These are phyloP conservation scores for Stentor roeselii DNA, from an alignment of 73 alveolate genomes.

Conservation along the genomic window DNA sequence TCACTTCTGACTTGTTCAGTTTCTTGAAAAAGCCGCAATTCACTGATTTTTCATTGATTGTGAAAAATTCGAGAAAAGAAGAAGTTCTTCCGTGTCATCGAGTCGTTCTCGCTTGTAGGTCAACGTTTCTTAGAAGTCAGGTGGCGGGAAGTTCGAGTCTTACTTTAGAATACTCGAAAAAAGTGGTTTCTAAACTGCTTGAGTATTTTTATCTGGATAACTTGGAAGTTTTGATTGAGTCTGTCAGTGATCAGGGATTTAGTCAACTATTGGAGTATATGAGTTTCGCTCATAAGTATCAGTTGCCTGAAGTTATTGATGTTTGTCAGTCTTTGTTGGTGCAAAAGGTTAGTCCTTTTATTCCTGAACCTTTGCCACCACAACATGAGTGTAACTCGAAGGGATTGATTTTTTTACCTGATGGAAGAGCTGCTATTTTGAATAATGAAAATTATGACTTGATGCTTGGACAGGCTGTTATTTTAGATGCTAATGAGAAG, in stretches of 20 bases:
- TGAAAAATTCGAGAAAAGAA: not conserved
- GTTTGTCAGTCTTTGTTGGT: not conserved
- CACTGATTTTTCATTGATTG: slow-evolving; percentile 48
- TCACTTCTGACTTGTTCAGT: slow-evolving; percentile 42
- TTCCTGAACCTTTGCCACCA: slow-evolving; percentile 5
- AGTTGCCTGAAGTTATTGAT: not conserved
- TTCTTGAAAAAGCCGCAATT: slow-evolving; percentile 39
- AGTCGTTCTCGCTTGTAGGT: slow-evolving; percentile 33
- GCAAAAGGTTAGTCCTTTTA: not conserved
- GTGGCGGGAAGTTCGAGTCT: not conserved
- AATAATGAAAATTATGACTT: slow-evolving; percentile 41
- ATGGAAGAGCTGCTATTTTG: slow-evolving; percentile 57
- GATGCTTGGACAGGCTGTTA: slow-evolving; percentile 42
- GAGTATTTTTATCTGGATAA: slow-evolving; percentile 65
- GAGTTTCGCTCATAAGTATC: slow-evolving; percentile 4
- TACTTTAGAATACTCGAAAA: not conserved
- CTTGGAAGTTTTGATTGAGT: slow-evolving; percentile 37
- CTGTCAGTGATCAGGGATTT: slow-evolving; percentile 29
- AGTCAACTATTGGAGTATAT: slow-evolving; percentile 5
- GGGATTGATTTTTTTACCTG: slow-evolving; percentile 71
- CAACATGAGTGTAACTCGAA: slow-evolving; percentile 21
- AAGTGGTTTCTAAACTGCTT: slow-evolving; percentile 47
- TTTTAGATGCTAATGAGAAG: slow-evolving; percentile 38
- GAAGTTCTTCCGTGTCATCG: slow-evolving; percentile 29
- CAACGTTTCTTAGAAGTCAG: slow-evolving; percentile 14